Base-by-base conservation (phyloP, 169 alveolate species). In the Plasmodium chabaudi region DNA sequence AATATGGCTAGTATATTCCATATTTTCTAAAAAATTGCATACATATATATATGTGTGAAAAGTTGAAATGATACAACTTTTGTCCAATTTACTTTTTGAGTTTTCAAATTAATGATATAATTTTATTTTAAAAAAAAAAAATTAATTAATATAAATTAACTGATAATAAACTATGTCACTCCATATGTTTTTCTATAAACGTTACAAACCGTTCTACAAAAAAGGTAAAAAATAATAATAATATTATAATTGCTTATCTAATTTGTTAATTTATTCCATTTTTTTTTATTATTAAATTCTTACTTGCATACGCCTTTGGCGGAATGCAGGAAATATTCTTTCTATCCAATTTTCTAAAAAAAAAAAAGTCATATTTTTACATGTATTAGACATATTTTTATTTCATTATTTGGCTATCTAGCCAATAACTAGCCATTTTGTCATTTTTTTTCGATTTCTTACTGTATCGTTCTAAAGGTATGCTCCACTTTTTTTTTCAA, bases 271-370 rank as follows among this genome's bases (percentile, higher is more conserved):
- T 21, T 21, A 21, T 21, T 21, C 25, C 25, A 21, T 21, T 21
- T 21, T 21, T 21, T 21, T 21, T 21, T 21, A 21, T 21, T 21
- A 21, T 21, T 21, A 21, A 21, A 12, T 44, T 13, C 1, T 53
- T 74, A 74, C 88, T 51, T 74, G 88, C 73, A 74, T 74, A 74
- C 4, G 88, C 74, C 21, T 74, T 44, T 47, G 88, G 88, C 13
- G 60, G 88, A 44, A 74, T 47, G 34, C 88, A 74, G 9, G 88
- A 74, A 74, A 74, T 74, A 23, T 74, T 74, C 25, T 74, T 64
- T 47, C 88, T 51, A 53, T 74, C 88, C 5, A 74, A 27, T 74
- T 74, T 74, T 25, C 88, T 74, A 55, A 9, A 34, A 46, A 19
- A 49, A 61, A 42, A 63, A 27, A 73, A 13, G 5, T 1, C 25